Percentiles rank a stretch among this genome's conserved stretches.
phyloP scores from a whole-genome alignment of 2,329 filamentous ascomycete species.

The Dothidotthia symphoricarpi region DNA sequence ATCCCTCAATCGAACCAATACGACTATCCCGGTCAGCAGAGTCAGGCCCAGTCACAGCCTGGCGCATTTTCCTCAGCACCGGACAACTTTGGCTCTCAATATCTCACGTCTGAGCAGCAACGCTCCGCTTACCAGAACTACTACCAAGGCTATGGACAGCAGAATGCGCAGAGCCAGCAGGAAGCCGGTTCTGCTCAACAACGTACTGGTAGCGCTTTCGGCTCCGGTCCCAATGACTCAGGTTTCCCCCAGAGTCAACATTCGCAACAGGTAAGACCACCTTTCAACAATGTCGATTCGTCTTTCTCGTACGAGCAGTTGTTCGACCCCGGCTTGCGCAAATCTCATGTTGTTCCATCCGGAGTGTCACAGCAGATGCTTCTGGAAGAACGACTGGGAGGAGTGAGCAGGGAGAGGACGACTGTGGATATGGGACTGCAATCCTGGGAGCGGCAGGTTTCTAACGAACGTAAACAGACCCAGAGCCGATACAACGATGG shows the following conservation, averaged over 20 bases:
- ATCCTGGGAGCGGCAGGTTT: conserved; percentile 1
- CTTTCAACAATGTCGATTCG: conserved; percentile 1
- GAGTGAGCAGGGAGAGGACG: conserved; percentile 7
- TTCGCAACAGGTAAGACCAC: conserved; percentile 53
- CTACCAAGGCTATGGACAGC: conserved; percentile 56
- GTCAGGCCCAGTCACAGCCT: conserved; percentile 60
- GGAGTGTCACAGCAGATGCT: conserved; percentile 4
- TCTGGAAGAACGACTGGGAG: conserved; percentile 4
- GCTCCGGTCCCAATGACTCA: conserved; percentile 59
- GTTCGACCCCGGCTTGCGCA: background rate
- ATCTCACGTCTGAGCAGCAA: conserved; percentile 76
- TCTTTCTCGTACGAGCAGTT: conserved; percentile 1
- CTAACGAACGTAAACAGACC: conserved; percentile 25
- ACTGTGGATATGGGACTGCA: conserved; percentile 3
- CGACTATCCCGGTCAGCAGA: conserved; percentile 51
- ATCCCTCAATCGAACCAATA: conserved; percentile 50
- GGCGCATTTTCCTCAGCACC: conserved; percentile 71
- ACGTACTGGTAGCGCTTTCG: conserved; percentile 76
- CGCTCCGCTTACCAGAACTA: conserved; percentile 71
- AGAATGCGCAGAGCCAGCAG: conserved; percentile 59
- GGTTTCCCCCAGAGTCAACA: conserved; percentile 62
- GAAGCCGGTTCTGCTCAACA: conserved; percentile 71
- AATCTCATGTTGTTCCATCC: conserved; percentile 1
- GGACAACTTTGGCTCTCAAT: conserved; percentile 73
- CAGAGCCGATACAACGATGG: conserved; percentile 75